Percentiles rank a stretch among this genome's conserved stretches.
Conservation (phyloP, 164 flowering plant species). For the Brasenia schreberi region DNA sequence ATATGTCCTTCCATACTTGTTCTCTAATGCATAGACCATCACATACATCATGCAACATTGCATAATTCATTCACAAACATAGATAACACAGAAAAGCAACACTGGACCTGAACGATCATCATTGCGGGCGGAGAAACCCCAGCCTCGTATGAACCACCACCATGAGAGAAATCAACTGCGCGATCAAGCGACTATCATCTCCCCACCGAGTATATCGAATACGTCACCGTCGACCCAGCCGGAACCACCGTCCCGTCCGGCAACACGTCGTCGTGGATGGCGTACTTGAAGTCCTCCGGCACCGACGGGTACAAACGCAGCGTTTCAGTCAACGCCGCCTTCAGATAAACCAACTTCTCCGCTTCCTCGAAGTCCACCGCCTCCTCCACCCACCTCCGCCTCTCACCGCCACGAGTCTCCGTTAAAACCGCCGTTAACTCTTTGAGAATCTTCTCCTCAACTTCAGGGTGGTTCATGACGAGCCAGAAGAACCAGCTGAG, state of each 20-base stretch:
- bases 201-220: conserved; percentile 73
- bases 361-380: conserved; percentile 70
- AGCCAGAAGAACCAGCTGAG: conserved; percentile 85
- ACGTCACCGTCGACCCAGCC: conserved; percentile 68
- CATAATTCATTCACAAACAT: no score
- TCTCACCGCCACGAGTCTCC: conserved; percentile 52
- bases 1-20: no score
- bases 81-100: no score
- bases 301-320: conserved; percentile 82
- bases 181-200: conserved; percentile 8
- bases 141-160: no score
- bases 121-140: no score
- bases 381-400: conserved; percentile 40
- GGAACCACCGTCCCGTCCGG: conserved; percentile 68
- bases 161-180: no score
- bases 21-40: no score
- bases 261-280: conserved; percentile 45
- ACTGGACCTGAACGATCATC: no score
- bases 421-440: conserved; percentile 42
- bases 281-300: conserved; percentile 74
- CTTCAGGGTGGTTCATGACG: conserved; percentile 58
- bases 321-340: conserved; percentile 76
- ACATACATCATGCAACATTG: no score
- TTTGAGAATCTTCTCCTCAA: conserved; percentile 36
- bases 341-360: conserved; percentile 49